Evolutionary conservation across 2,329 filamentous ascomycete genomes (phyloP).

Genomic region (Berkeleyomyces rouxiae): DNA sequence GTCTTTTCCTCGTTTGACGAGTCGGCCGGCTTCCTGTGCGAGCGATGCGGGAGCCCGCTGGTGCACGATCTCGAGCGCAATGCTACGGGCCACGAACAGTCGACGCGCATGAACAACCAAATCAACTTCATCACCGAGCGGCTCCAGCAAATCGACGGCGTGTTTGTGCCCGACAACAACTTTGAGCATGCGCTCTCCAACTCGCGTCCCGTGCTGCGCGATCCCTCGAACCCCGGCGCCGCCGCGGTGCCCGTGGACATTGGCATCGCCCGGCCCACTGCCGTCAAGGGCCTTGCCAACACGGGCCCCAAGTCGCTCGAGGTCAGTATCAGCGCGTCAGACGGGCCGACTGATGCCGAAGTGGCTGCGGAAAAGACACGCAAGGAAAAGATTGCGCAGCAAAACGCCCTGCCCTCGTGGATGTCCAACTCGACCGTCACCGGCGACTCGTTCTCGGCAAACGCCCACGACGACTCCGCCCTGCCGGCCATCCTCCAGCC

Average conservation of each 20-base stretch:
- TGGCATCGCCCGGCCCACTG: slow-evolving; percentile 39
- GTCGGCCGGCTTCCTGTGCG: slow-evolving; percentile 58
- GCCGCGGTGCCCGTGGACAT: slow-evolving; percentile 41
- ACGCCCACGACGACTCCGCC: slow-evolving; percentile 18
- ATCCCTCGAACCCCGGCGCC: slow-evolving; percentile 48
- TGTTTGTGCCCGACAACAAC: slow-evolving; percentile 55
- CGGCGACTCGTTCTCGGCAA: slow-evolving; percentile 39
- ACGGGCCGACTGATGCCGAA: slow-evolving; percentile 50
- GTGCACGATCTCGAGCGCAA: slow-evolving; percentile 49
- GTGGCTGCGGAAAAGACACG: slow-evolving; percentile 46
- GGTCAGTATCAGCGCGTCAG: slow-evolving; percentile 49
- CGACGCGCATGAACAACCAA: slow-evolving; percentile 59
- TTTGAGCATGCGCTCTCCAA: slow-evolving; percentile 52
- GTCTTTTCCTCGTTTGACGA: slow-evolving; percentile 61
- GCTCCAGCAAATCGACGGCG: slow-evolving; percentile 59
- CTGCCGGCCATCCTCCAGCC: slow-evolving; percentile 20
- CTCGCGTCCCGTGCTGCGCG: slow-evolving; percentile 47
- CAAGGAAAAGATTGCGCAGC: slow-evolving; percentile 47
- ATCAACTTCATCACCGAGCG: slow-evolving; percentile 64
- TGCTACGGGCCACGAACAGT: slow-evolving; percentile 54
- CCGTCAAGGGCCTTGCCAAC: slow-evolving; percentile 51
- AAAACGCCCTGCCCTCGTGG: slow-evolving; percentile 56
- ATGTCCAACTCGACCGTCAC: slow-evolving; percentile 55
- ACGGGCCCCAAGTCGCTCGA: slow-evolving; percentile 52
- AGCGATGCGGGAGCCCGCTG: slow-evolving; percentile 53